A percentile compares a stretch with the other conserved stretches of the same genome.
phyloP scores from a whole-genome alignment of 495 filamentous ascomycete species.

The Lepraria neglecta region DNA sequence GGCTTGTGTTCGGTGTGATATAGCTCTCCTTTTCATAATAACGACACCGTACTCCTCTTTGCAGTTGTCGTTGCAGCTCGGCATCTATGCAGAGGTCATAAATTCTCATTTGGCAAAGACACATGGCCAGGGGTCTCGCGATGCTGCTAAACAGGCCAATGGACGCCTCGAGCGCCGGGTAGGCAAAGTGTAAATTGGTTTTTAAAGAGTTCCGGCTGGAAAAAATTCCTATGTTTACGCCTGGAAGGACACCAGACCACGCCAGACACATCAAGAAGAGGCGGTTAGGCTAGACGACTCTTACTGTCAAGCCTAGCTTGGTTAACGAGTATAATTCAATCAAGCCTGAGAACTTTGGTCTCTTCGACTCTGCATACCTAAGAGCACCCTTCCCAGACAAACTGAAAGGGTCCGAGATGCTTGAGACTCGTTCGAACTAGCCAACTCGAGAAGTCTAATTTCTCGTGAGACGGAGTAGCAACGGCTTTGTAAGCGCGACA shows the following conservation, averaged over 20 bases:
- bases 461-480: constrained; percentile 88
- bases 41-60: no score
- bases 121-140: no score
- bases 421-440: constrained; percentile 50
- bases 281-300: constrained; percentile 83
- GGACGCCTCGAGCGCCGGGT: no score
- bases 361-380: constrained; percentile 93
- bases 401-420: constrained; percentile 81
- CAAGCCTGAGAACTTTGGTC: constrained; percentile 63
- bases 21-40: no score
- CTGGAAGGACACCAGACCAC: constrained; percentile 57
- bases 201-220: constrained; percentile 64
- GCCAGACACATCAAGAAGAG: constrained; percentile 71
- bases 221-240: constrained; percentile 70
- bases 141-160: no score
- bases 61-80: no score
- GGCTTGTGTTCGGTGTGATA: no score
- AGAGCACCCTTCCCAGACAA: constrained; percentile 87
- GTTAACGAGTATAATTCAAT: constrained; percentile 58
- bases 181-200: no score
- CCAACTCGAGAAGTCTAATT: constrained; percentile 81
- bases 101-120: no score
- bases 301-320: constrained; percentile 71
- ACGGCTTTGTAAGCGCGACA: constrained; percentile 90
- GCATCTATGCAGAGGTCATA: no score